Conservation (phyloP, 352 stramenopile species). For the Pythium volutum region DNA sequence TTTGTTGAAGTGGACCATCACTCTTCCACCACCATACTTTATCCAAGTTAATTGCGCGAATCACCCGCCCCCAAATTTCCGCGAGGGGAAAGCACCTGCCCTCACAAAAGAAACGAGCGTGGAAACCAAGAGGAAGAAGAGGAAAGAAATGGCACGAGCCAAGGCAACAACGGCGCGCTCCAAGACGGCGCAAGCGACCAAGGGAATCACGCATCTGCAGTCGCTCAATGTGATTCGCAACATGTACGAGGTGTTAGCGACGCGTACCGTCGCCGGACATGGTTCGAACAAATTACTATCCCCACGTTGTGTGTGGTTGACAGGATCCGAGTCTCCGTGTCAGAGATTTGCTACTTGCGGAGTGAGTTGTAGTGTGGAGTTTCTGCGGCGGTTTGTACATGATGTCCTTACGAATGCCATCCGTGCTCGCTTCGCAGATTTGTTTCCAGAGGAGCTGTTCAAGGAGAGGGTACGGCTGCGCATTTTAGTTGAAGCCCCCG, state of each 20-base stretch:
- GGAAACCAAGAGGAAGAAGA: not conserved
- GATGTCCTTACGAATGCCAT: not conserved
- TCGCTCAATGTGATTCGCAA: constrained; percentile 46
- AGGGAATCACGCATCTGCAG: constrained; percentile 30
- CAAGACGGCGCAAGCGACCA: constrained; percentile 22
- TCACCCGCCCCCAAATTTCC: constrained; percentile 3
- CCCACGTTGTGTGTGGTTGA: not conserved
- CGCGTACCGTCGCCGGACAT: not conserved
- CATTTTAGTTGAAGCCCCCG: not conserved
- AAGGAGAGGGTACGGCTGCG: constrained; percentile 25
- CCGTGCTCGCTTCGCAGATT: constrained; percentile 16
- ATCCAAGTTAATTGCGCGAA: constrained; percentile 5
- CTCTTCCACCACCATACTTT: constrained; percentile 11
- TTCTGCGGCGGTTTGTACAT: not conserved
- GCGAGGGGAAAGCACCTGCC: not conserved
- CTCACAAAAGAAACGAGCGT: constrained; percentile 5
- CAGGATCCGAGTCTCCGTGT: constrained; percentile 45
- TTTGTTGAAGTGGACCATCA: constrained; percentile 27
- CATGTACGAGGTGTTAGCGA: constrained; percentile 23
- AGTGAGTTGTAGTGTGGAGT: constrained; percentile 18
- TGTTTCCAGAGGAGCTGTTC: constrained; percentile 37
- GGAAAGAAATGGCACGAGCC: not conserved
- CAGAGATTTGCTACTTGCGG: constrained; percentile 44
- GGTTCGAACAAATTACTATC: not conserved
- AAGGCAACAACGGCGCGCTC: not conserved